Evolutionary conservation across 768 basidiomycete species (phyloP).

Genomic region (Rhizopogon vinicolor): DNA sequence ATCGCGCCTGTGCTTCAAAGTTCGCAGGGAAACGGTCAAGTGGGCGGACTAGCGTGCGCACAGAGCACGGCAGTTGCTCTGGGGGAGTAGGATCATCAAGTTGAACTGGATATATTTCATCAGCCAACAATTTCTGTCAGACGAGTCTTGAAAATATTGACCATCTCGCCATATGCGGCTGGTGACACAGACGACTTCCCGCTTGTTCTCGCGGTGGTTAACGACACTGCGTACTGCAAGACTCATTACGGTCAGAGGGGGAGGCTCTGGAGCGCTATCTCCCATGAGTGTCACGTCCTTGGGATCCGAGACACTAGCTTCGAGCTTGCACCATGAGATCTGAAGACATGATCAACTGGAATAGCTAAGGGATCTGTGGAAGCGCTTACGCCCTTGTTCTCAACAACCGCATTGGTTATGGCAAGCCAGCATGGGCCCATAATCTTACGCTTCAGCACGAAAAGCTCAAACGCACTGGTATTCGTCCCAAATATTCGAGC

Average conservation of each 20-base stretch:
- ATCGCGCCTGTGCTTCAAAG: constrained; percentile 69
- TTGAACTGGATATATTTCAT: constrained; percentile 45
- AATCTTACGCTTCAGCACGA: constrained; percentile 93
- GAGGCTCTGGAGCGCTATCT: constrained; percentile 72
- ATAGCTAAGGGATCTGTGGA: neutral
- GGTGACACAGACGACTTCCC: constrained; percentile 87
- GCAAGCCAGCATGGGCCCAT: constrained; percentile 99
- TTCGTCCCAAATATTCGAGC: constrained; percentile 86
- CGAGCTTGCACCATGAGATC: constrained; percentile 97
- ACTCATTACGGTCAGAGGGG: constrained; percentile 89
- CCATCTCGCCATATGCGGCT: constrained; percentile 79
- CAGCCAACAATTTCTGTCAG: neutral
- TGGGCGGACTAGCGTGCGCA: constrained; percentile 87
- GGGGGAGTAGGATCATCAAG: constrained; percentile 93
- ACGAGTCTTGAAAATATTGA: constrained; percentile 23
- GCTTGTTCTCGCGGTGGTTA: constrained; percentile 89
- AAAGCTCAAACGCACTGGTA: constrained; percentile 87
- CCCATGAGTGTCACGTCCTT: constrained; percentile 84
- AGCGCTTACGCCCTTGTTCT: constrained; percentile 69
- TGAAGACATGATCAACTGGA: constrained; percentile 24
- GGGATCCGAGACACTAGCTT: constrained; percentile 77
- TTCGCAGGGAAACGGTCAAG: constrained; percentile 81
- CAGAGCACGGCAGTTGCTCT: constrained; percentile 75
- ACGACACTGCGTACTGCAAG: constrained; percentile 86
- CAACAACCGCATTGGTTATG: constrained; percentile 71